A percentile compares a stretch with the other conserved stretches of the same genome.
These are phyloP conservation scores for Prunus campanulata DNA, from an alignment of 306 rosid genomes.

Conservation along the genomic window DNA sequence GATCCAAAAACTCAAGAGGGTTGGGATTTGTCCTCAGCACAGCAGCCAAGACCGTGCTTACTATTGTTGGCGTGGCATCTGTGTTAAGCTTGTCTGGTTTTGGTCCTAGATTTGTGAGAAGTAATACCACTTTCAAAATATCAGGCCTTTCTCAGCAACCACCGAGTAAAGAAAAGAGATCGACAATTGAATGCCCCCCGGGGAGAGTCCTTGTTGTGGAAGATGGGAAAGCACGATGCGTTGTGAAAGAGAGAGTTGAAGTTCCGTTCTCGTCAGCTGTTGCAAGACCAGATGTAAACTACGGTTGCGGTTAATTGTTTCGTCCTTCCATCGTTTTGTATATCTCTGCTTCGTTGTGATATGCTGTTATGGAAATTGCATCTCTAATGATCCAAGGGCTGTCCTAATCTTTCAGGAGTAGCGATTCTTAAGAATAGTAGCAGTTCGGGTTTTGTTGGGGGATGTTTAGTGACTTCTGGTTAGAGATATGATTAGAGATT, in stretches of 20 bases:
- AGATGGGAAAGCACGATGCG: constrained; percentile 74
- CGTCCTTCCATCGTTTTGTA: constrained; percentile 25
- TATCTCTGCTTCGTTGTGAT: constrained; percentile 18
- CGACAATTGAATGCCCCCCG: constrained; percentile 56
- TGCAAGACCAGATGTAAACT: constrained; percentile 89
- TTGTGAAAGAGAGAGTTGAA: constrained; percentile 96
- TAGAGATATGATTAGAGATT: no score
- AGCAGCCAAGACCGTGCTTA: constrained; percentile 66
- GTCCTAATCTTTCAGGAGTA: constrained; percentile 15
- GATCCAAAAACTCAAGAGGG: constrained; percentile 42
- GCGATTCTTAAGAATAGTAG: background rate
- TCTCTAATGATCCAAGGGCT: constrained; percentile 17
- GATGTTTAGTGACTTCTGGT: background rate
- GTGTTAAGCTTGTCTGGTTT: constrained; percentile 64
- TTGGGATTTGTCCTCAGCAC: constrained; percentile 41
- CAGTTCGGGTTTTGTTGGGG: background rate
- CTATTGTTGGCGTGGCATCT: constrained; percentile 69
- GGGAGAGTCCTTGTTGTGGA: constrained; percentile 69
- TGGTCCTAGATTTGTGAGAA: constrained; percentile 49
- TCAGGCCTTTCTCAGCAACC: constrained; percentile 35
- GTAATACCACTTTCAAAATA: constrained; percentile 34
- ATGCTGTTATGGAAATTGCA: constrained; percentile 13
- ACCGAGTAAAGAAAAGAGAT: constrained; percentile 27
- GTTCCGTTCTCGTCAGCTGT: constrained; percentile 79
- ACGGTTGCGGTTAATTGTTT: constrained; percentile 68